Percentiles rank a stretch among this genome's conserved stretches.
phyloP scores from a whole-genome alignment of 164 flowering plant genomes.

The Amborella trichopoda region DNA sequence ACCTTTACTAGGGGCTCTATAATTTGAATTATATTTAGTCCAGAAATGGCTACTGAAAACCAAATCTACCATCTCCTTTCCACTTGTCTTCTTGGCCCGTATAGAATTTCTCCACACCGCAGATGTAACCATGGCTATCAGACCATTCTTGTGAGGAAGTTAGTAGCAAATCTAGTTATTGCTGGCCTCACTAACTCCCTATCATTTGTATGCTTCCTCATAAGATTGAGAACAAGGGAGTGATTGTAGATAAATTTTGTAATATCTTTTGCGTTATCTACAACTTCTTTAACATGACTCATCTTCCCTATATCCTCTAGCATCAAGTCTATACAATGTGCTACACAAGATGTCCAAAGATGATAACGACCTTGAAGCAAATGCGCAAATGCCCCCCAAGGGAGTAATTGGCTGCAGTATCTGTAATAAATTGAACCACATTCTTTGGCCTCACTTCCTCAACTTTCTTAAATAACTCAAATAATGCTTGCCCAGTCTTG shows the following conservation, averaged over 20 bases:
- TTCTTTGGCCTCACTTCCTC: neutral
- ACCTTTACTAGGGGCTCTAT: conserved; percentile 38
- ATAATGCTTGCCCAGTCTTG: neutral
- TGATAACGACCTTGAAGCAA: neutral
- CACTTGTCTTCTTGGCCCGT: conserved; percentile 47
- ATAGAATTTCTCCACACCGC: conserved; percentile 77
- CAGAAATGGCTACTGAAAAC: conserved; percentile 18
- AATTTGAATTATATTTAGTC: conserved; percentile 26
- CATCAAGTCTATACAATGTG: neutral
- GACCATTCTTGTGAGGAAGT: conserved; percentile 47
- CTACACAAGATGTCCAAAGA: neutral
- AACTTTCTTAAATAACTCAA: neutral
- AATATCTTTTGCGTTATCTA: neutral
- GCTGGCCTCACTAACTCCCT: conserved; percentile 50
- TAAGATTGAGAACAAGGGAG: conserved; percentile 5
- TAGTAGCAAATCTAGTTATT: conserved; percentile 34
- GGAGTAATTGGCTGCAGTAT: neutral
- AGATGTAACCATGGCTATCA: conserved; percentile 70
- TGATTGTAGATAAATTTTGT: conserved; percentile 15
- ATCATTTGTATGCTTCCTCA: conserved; percentile 32
- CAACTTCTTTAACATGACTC: neutral
- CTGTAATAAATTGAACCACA: neutral
- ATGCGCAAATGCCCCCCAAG: neutral
- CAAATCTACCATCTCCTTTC: conserved; percentile 37
- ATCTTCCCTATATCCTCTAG: neutral